Evolutionary conservation across 352 stramenopile genomes (phyloP).

Genomic region (Blastocystis sp.): DNA sequence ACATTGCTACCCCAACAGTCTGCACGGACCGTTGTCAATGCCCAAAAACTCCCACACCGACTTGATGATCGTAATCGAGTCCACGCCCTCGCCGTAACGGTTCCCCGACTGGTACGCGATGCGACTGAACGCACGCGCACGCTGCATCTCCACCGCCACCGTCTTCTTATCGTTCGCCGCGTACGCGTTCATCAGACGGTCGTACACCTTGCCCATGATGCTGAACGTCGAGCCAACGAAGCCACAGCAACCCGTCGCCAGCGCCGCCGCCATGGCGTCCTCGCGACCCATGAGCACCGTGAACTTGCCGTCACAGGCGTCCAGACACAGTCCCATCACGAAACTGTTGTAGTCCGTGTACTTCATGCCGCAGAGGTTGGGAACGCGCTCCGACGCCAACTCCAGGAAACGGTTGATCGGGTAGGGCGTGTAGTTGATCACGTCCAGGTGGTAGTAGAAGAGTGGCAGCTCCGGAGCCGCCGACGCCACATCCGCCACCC

Average conservation of each 20-base stretch:
- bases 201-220: conserved; percentile 24
- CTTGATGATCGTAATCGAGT: conserved; percentile 53
- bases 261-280: conserved; percentile 42
- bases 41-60: conserved; percentile 34
- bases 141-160: neutral
- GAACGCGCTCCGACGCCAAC: conserved; percentile 32
- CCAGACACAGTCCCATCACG: conserved; percentile 45
- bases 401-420: conserved; percentile 53
- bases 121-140: neutral
- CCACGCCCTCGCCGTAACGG: conserved; percentile 39
- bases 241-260: conserved; percentile 46
- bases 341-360: conserved; percentile 54
- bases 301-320: conserved; percentile 31
- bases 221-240: conserved; percentile 51
- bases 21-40: conserved; percentile 42
- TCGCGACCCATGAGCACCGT: conserved; percentile 51
- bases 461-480: conserved; percentile 23
- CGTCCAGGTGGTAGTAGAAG: conserved; percentile 55
- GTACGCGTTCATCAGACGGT: conserved; percentile 34
- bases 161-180: neutral
- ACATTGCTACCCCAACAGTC: neutral
- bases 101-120: conserved; percentile 28
- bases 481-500: conserved; percentile 27
- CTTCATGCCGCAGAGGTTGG: conserved; percentile 56
- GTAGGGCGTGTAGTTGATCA: conserved; percentile 56